Base-by-base conservation (phyloP, 73 alveolate species). In the Paramecium octaurelia region DNA sequence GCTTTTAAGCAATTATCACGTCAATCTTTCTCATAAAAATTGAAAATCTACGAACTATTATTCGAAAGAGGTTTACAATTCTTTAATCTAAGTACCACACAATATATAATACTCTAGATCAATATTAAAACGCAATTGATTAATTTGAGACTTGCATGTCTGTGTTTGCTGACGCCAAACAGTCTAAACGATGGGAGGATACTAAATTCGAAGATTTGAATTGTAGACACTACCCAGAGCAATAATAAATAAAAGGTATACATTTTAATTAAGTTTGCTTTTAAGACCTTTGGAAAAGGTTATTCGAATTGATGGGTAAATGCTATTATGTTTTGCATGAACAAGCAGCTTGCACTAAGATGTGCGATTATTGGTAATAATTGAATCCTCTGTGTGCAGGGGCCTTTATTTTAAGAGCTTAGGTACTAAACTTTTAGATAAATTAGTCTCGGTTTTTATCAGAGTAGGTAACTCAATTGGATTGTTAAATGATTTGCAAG, bases 281-380 rank as follows among this genome's bases (percentile, higher is more conserved):
- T 31, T 80, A 20, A 80, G 91, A 23, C 44, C 76, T 80, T 80
- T 64, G 91, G 34, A 44, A 20, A 0, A 40, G 10, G 8, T 12
- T 42, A 23, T 46, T 80, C 16, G 73, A 80, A 23, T 23, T 24
- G 11, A 34, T 80, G 46, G 46, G 75, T 44, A 18, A 21, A 21
- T 48, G 70, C 5, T 80, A 80, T 35, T 80, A 35, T 44, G 18
- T 80, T 24, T 20, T 24, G 2, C 43, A 29, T 10, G 35, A 80
- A 44, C 24, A 40, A 21, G 29, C 21, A 11, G 42, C 91, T 1
- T 80, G 91, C 12, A 80, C 43, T 9, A 80, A 80, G n/a, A 80
- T 80, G 43, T 80, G 91, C 11, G 91, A 80, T 46, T 80, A 43
- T 27, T 44, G 70, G 91, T 24, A 40, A 80, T 46, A 44, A 48